Evolutionary conservation across 2,329 filamentous ascomycete species (phyloP), one percentile per base, ranked within the genome.

Genomic region (Fusarium sp.): DNA sequence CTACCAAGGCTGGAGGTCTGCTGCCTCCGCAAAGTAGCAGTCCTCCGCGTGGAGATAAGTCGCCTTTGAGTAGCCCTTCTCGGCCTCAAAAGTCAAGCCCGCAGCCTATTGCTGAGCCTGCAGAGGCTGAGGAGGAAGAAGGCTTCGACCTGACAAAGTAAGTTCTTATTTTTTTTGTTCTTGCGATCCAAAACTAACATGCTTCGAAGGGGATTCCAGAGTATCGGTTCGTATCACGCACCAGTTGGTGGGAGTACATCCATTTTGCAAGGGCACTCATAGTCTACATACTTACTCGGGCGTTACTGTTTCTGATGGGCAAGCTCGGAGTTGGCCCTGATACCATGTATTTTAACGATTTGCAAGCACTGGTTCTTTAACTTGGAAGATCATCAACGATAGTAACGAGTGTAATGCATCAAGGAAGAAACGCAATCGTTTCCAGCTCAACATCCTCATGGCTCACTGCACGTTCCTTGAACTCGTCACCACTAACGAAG

Each of bases 201-300:
- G 9, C 15, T 8, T 8, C 44, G 19, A 57, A 88, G 86, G 79
- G 88, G 88, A 0, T 90, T 90, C 70, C 88, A 90, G 75, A 89
- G 85, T 65, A 90, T 90, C 51, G 85, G 87, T 30, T 84, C 87
- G 2, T 90, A 87, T 64, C 88, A 90, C 67, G 85, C 87, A 39
- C 84, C 83, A 2, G 81, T 84, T 11, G 79, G 80, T 35, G 83
- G 80, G 43, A 83, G 83, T 5, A 75, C 83, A 40, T 76, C 82
- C 30, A 79, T 84, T 54, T 73, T 82, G 58, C 78, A 80, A 49
- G 76, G 78, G 15, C 79, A 75, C 30, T 75, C 65, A 33, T 76
- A 74, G 22, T 46, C 47, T 30, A 39, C 39, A 33, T 45, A 37
- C 32, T 62, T 56, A 45, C 46, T n/a, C 45, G 46, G 50, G 44